Conservation (phyloP, 1,139 yeast genomes). For the Hyphopichia burtonii region DNA sequence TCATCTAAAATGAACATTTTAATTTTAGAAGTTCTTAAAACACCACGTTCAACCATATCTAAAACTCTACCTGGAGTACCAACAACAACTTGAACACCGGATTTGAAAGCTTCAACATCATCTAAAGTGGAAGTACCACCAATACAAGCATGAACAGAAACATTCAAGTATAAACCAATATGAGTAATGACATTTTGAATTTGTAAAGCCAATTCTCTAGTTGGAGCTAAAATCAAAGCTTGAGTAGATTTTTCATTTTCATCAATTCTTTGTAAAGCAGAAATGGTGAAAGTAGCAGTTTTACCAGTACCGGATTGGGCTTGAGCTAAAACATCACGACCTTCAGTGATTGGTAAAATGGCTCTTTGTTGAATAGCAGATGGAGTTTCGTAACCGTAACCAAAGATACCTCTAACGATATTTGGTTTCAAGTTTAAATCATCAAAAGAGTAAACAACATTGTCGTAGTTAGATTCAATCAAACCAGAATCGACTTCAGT, state of each 20-base stretch:
- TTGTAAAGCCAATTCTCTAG: slow-evolving; percentile 98
- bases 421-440: slow-evolving; percentile 80
- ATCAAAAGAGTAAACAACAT: slow-evolving; percentile 85
- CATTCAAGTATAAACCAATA: slow-evolving; percentile 90
- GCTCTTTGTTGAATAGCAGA: slow-evolving; percentile 99
- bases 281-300: slow-evolving; percentile 98
- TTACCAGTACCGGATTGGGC: slow-evolving; percentile 99
- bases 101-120: slow-evolving; percentile 87
- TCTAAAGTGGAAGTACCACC: slow-evolving; percentile 96
- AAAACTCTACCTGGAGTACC: slow-evolving; percentile 99
- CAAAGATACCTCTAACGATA: slow-evolving; percentile 86
- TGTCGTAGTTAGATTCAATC: slow-evolving; percentile 97
- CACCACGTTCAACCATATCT: slow-evolving; percentile 96
- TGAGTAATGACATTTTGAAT: slow-evolving; percentile 95
- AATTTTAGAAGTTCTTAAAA: slow-evolving; percentile 82
- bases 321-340: slow-evolving; percentile 96
- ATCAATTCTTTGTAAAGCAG: slow-evolving; percentile 93
- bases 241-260: slow-evolving; percentile 74
- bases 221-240: slow-evolving; percentile 96
- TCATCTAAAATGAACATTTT: slow-evolving; percentile 98
- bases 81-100: slow-evolving; percentile 94
- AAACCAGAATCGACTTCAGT: slow-evolving; percentile 80
- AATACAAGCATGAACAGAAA: slow-evolving; percentile 95
- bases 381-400: slow-evolving; percentile 97
- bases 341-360: slow-evolving; percentile 92